Conservation (phyloP, 306 rosid species). For the Dicorynia guianensis region DNA sequence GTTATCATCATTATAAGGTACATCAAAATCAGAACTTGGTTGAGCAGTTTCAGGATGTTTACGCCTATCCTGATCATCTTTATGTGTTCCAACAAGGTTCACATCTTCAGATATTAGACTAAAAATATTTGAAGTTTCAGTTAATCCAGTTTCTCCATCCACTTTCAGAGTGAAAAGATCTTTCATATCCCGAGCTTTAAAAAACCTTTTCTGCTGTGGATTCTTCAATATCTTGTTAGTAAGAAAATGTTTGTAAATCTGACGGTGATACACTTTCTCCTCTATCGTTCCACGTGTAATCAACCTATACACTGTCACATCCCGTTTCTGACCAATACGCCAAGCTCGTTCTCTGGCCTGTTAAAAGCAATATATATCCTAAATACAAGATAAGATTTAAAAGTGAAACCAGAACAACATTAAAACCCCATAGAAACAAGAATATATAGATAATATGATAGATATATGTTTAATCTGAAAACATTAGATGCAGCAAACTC, state of each 20-base stretch:
- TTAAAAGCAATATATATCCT: slow-evolving; percentile 39
- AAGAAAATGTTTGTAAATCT: slow-evolving; percentile 96
- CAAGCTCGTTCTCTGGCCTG: slow-evolving; percentile 99
- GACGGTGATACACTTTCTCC: slow-evolving; percentile 97
- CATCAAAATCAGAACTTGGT: slow-evolving; percentile 44
- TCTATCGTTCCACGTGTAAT: slow-evolving; percentile 96
- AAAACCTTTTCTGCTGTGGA: slow-evolving; percentile 98
- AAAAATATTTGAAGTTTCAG: slow-evolving; percentile 89
- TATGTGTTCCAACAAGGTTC: slow-evolving; percentile 62
- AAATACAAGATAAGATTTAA: slow-evolving; percentile 37
- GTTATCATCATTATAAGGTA: slow-evolving; percentile 42
- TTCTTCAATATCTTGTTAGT: slow-evolving; percentile 92
- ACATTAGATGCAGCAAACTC: slow-evolving; percentile 27
- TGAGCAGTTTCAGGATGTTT: slow-evolving; percentile 41
- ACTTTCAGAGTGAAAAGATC: slow-evolving; percentile 86
- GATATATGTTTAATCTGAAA: slow-evolving; percentile 22
- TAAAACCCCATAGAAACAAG: slow-evolving; percentile 37
- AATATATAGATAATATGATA: slow-evolving; percentile 2
- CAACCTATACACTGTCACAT: slow-evolving; percentile 90
- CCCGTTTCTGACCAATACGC: slow-evolving; percentile 98
- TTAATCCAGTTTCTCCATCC: slow-evolving; percentile 70
- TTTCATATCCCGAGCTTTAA: slow-evolving; percentile 97
- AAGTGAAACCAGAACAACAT: slow-evolving; percentile 29
- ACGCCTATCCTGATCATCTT: slow-evolving; percentile 53
- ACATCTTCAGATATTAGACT: slow-evolving; percentile 77